Base-by-base conservation (phyloP, 2,329 filamentous ascomycete species). In the Phoma sp. region DNA sequence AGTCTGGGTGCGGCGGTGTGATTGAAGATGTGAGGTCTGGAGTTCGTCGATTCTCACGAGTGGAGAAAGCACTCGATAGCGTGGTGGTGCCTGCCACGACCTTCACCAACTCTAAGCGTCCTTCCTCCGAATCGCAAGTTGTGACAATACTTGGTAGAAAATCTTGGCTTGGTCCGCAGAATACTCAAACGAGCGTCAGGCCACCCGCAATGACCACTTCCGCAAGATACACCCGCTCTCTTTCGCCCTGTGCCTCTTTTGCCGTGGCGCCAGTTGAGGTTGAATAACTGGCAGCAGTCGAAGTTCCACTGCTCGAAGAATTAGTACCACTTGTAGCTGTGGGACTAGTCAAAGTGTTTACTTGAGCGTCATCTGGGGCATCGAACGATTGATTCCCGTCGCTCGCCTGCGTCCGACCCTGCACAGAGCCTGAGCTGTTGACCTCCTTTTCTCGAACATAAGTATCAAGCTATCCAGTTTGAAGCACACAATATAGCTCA, bases 371-470 rank as follows among this genome's bases (percentile, higher is more conserved):
- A 45, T 62, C 58, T 17, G 57, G 47, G 2, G 55, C 58, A 49
- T 62, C 58, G 29, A 25, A 61, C 6, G 56, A 32, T 3, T 51
- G 32, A 12, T 51, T 52, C 0, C 58, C 60, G 15, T 61, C 48
- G 38, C 33, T 54, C 31, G 55, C 58, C 22, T 39, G 33, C 0
- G 60, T 61, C 60, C 60, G 59, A 6, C 48, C 51, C 27, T 59
- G 7, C 15, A 24, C 50, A 17, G 29, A 46, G 6, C 55, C 60
- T 13, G 49, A 24, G 10, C 35, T 31, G 32, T 55, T 57, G 9
- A 65, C 36, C 4, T 60, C 60, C 19, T 53, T 56, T 5, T 51
- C 62, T 6, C 62, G 50, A n/a, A 65, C 32, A 41, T 54, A 63
- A 1, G 19, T 47, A 4, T 55, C 39, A 10, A 64, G 32, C 6